Conservation (phyloP, 768 basidiomycete species). For the Lentinula lateritia region DNA sequence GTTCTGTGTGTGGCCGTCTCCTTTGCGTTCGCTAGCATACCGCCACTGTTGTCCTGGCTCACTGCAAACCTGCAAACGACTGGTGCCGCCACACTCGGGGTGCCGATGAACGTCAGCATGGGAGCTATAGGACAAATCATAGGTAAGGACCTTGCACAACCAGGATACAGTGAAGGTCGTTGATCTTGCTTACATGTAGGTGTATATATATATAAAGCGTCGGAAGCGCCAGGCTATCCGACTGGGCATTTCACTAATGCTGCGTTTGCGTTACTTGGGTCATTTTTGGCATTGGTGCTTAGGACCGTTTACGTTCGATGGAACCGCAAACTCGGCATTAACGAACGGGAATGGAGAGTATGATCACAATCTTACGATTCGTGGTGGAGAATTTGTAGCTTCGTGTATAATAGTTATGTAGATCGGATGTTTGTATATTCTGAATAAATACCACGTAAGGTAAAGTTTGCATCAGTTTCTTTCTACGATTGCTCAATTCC, state of each 20-base stretch:
- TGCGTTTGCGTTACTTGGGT: conserved; percentile 19
- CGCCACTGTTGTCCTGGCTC: conserved; percentile 30
- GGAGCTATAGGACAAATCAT: conserved; percentile 32
- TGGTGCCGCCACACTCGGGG: conserved; percentile 22
- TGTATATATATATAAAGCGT: conserved; percentile 21
- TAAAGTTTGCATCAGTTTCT: no score
- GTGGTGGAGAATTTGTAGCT: background rate
- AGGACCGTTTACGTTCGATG: conserved; percentile 1
- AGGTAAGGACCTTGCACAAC: conserved; percentile 13
- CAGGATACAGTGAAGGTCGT: background rate
- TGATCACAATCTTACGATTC: background rate
- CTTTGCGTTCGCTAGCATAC: conserved; percentile 26
- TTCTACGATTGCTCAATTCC: no score
- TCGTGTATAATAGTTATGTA: no score
- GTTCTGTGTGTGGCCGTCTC: conserved; percentile 24
- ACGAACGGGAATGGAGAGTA: conserved; percentile 2
- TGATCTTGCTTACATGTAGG: conserved; percentile 3
- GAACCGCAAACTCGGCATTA: background rate
- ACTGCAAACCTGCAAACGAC: conserved; percentile 26
- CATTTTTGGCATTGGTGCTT: background rate
- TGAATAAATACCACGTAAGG: no score
- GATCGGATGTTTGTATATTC: no score
- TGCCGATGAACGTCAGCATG: conserved; percentile 26
- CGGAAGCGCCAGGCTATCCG: conserved; percentile 23
- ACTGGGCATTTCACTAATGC: conserved; percentile 31